Evolutionary conservation across 768 basidiomycete genomes (phyloP).

Genomic region (Xerocomellus chrysenteron): DNA sequence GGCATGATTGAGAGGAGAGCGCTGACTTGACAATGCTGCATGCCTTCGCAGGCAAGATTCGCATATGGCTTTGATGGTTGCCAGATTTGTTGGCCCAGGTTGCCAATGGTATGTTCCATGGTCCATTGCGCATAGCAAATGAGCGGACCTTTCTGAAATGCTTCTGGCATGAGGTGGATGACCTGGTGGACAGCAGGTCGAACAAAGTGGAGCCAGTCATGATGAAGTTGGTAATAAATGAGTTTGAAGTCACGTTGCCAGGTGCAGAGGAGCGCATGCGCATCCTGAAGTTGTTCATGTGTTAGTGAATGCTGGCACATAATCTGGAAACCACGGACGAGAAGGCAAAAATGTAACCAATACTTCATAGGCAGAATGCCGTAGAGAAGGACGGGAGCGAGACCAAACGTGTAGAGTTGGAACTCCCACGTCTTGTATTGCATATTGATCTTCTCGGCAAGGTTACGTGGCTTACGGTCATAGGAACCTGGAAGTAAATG

Average conservation of each 20-base stretch:
- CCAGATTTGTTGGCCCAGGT: conserved; percentile 25
- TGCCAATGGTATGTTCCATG: conserved; percentile 30
- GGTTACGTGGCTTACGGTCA: background rate
- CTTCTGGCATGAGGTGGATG: background rate
- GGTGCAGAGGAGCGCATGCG: conserved; percentile 4
- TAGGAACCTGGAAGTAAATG: background rate
- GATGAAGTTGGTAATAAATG: conserved; percentile 24
- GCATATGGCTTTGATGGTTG: background rate
- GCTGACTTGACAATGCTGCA: too few species aligned
- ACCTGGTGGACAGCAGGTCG: conserved; percentile 28
- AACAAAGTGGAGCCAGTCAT: conserved; percentile 31
- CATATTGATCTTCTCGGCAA: background rate
- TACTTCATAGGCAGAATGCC: background rate
- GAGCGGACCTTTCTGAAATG: background rate
- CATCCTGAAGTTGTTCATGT: too few species aligned
- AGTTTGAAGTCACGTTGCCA: conserved; percentile 32
- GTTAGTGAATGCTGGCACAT: background rate
- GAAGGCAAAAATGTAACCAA: background rate
- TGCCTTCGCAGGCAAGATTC: too few species aligned
- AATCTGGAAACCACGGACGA: background rate
- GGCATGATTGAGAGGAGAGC: too few species aligned
- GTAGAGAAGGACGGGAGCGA: background rate
- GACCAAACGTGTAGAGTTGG: background rate
- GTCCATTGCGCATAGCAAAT: conserved; percentile 30
- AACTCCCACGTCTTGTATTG: conserved; percentile 1